These are phyloP conservation scores for Phyllosticta ampelicida DNA, from an alignment of 2,329 filamentous ascomycete species.

Conservation along the genomic window DNA sequence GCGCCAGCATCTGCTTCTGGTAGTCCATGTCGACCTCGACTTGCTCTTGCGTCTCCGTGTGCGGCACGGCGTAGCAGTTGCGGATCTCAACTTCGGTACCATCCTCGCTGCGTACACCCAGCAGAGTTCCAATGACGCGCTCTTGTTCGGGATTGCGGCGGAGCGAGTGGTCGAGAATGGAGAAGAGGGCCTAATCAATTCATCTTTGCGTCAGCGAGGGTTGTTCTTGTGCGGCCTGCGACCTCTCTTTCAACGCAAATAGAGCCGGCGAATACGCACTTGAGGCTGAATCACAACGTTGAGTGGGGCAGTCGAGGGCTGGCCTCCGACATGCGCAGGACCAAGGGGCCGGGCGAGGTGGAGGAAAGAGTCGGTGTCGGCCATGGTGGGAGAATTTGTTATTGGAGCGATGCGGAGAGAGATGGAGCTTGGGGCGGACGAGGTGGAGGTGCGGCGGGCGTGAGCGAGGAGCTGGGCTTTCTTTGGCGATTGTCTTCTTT, in stretches of 20 bases:
- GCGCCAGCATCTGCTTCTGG: conserved; percentile 96
- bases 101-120: conserved; percentile 90
- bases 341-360: conserved; percentile 89
- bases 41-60: conserved; percentile 97
- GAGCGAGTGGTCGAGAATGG: conserved; percentile 75
- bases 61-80: conserved; percentile 93
- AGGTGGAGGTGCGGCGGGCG: conserved; percentile 1
- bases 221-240: neutral
- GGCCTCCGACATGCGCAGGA: conserved; percentile 65
- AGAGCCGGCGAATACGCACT: conserved; percentile 42
- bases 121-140: conserved; percentile 90
- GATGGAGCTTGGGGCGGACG: neutral
- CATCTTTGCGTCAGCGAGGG: neutral
- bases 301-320: conserved; percentile 81
- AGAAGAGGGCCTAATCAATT: conserved; percentile 47
- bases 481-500: conserved; percentile 10
- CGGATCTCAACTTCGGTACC: conserved; percentile 93
- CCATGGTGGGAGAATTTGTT: conserved; percentile 51
- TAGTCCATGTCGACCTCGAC: conserved; percentile 99
- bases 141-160: conserved; percentile 87
- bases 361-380: conserved; percentile 75
- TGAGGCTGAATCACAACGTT: conserved; percentile 92
- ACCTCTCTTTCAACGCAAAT: neutral
- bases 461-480: conserved; percentile 3
- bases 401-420: conserved; percentile 20